Evolutionary conservation across 805 yeast species (phyloP).

Genomic region (Spathaspora passalidarum): DNA sequence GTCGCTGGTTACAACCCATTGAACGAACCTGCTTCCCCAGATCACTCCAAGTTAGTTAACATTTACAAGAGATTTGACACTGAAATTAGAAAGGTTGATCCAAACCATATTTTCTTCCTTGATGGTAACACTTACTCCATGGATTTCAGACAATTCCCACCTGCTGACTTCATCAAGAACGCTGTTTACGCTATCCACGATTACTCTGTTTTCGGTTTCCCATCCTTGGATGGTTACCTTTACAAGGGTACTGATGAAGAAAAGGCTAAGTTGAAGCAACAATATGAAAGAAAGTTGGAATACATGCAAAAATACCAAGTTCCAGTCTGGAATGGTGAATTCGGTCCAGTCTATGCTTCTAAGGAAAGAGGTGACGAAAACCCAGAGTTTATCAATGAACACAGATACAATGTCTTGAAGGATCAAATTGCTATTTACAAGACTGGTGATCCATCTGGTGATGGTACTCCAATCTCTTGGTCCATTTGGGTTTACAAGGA

Average conservation of each 20-base stretch:
- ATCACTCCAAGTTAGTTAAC: slow-evolving; percentile 37
- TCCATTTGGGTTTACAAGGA: slow-evolving; percentile 55
- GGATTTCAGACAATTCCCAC: slow-evolving; percentile 50
- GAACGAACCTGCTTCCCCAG: slow-evolving; percentile 50
- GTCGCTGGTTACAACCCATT: slow-evolving; percentile 55
- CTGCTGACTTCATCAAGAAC: slow-evolving; percentile 35
- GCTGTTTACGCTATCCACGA: slow-evolving; percentile 52
- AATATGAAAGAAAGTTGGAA: slow-evolving; percentile 43
- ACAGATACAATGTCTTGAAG: slow-evolving; percentile 41
- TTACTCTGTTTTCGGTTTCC: slow-evolving; percentile 46
- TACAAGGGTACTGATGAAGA: slow-evolving; percentile 37
- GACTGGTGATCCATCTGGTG: slow-evolving; percentile 48
- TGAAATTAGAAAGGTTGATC: slow-evolving; percentile 42
- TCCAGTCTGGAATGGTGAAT: slow-evolving; percentile 55
- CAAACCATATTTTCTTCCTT: slow-evolving; percentile 46
- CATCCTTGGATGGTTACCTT: slow-evolving; percentile 25
- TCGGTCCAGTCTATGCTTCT: slow-evolving; percentile 50
- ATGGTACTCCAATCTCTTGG: slow-evolving; percentile 44
- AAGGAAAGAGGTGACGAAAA: slow-evolving; percentile 40
- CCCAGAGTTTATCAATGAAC: slow-evolving; percentile 32
- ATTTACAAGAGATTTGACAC: slow-evolving; percentile 39
- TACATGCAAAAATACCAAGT: slow-evolving; percentile 37
- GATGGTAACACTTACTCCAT: slow-evolving; percentile 52
- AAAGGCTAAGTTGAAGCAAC: slow-evolving; percentile 29
- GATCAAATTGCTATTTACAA: slow-evolving; percentile 46